These are phyloP conservation scores for Colletotrichum horii DNA, from an alignment of 2,329 filamentous ascomycete genomes.

Conservation along the genomic window DNA sequence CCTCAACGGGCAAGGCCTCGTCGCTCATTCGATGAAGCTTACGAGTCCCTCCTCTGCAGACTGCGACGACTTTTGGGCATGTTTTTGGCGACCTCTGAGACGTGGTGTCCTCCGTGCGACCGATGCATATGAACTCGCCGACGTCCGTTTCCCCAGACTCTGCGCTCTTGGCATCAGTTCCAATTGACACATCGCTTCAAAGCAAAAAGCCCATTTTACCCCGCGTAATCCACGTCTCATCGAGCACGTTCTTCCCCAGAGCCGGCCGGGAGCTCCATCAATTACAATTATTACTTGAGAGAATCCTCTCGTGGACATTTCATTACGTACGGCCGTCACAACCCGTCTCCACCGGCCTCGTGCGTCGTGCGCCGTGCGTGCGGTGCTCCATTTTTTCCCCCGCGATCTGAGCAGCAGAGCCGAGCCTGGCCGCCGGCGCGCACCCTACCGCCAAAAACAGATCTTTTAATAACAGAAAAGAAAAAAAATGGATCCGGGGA, in stretches of 20 bases:
- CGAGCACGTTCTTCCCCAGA: not conserved
- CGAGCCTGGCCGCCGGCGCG: constrained; percentile 4
- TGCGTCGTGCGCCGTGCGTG: not conserved
- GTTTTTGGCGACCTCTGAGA: not conserved
- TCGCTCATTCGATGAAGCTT: not conserved
- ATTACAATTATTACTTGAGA: constrained; percentile 20
- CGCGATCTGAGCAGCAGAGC: not conserved
- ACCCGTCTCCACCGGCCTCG: not conserved
- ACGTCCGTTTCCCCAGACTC: not conserved
- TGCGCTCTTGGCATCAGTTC: not conserved
- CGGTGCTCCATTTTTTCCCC: not conserved
- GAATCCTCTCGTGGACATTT: not conserved
- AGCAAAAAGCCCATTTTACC: not conserved
- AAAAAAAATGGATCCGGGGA: not conserved
- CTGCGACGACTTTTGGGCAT: not conserved
- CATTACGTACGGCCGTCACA: constrained; percentile 13
- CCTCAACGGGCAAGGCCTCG: not conserved
- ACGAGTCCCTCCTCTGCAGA: not conserved
- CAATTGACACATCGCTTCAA: not conserved
- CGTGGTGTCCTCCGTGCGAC: not conserved
- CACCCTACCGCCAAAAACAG: not conserved
- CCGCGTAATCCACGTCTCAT: constrained; percentile 18
- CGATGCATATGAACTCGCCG: not conserved
- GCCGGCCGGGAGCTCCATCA: not conserved
- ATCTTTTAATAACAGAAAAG: not conserved